These are phyloP conservation scores for Canariomyces notabilis DNA, from an alignment of 2,329 filamentous ascomycete species.

Conservation along the genomic window DNA sequence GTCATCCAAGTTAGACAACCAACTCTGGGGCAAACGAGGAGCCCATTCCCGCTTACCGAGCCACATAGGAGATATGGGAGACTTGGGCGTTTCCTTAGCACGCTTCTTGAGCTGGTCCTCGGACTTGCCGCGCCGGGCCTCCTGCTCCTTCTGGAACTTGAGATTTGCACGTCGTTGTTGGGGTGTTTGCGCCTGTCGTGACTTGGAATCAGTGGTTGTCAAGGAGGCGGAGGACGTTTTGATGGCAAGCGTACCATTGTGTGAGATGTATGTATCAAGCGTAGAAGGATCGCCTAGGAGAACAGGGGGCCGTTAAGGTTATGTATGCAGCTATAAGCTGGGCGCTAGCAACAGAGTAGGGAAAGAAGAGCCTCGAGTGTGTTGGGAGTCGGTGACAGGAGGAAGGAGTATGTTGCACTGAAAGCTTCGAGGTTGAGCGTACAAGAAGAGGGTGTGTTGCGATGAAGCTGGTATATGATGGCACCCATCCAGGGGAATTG, in stretches of 20 bases:
- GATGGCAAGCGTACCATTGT: slow-evolving; percentile 21
- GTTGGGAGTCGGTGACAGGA: not conserved
- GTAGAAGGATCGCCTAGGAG: not conserved
- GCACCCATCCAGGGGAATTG: slow-evolving; percentile 17
- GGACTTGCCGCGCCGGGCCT: slow-evolving; percentile 71
- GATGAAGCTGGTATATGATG: no score
- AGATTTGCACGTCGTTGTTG: slow-evolving; percentile 77
- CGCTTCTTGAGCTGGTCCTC: slow-evolving; percentile 58
- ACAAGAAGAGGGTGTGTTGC: no score
- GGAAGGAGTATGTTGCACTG: not conserved
- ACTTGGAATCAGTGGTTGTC: not conserved
- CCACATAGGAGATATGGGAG: slow-evolving; percentile 60
- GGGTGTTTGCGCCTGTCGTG: slow-evolving; percentile 69
- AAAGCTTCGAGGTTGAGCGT: not conserved
- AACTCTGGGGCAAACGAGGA: not conserved
- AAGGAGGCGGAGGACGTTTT: not conserved
- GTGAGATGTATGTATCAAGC: slow-evolving; percentile 1
- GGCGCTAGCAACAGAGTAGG: not conserved
- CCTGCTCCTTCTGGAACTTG: slow-evolving; percentile 70
- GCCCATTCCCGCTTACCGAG: slow-evolving; percentile 44
- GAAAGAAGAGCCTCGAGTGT: not conserved
- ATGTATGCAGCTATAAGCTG: not conserved
- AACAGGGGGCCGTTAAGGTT: not conserved
- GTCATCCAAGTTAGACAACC: slow-evolving; percentile 22
- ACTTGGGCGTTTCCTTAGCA: slow-evolving; percentile 51